Evolutionary conservation across 768 basidiomycete genomes (phyloP).

Genomic region (Trametes maxima): DNA sequence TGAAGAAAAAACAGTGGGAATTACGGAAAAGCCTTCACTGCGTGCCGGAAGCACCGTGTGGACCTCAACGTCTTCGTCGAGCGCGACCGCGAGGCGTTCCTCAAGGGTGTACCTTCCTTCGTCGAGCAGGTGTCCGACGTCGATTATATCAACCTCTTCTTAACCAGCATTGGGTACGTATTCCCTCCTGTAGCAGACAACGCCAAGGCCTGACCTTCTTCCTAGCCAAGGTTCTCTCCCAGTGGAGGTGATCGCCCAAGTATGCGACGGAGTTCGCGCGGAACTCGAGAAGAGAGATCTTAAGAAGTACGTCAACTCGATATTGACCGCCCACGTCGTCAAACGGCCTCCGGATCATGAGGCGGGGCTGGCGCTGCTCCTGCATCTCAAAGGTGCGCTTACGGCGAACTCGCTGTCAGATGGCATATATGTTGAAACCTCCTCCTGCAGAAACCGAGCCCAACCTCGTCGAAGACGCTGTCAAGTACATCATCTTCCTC

Average conservation of each 20-base stretch:
- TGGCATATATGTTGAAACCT: neutral
- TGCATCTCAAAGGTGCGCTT: constrained; percentile 72
- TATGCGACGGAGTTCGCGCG: constrained; percentile 77
- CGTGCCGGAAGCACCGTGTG: constrained; percentile 91
- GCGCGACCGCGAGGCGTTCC: constrained; percentile 69
- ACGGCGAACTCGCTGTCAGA: constrained; percentile 8
- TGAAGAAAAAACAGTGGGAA: constrained; percentile 49
- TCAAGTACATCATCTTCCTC: constrained; percentile 98
- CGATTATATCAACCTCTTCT: constrained; percentile 90
- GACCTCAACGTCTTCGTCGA: constrained; percentile 90
- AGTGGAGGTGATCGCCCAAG: constrained; percentile 57
- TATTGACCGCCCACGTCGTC: constrained; percentile 91
- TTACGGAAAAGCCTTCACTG: constrained; percentile 86
- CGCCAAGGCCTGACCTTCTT: neutral
- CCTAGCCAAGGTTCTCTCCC: constrained; percentile 62
- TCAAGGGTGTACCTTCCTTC: constrained; percentile 62
- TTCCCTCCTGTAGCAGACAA: neutral
- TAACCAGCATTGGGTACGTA: constrained; percentile 79
- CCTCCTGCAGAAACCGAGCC: constrained; percentile 54
- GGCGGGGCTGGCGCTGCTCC: constrained; percentile 72
- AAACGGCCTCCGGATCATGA: constrained; percentile 92
- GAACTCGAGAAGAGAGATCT: constrained; percentile 74
- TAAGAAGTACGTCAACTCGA: constrained; percentile 83
- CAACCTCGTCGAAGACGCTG: constrained; percentile 88
- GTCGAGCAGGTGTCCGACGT: constrained; percentile 87